Base-by-base conservation (phyloP, 2,329 filamentous ascomycete species). In the Dactylellina drechsleri region DNA sequence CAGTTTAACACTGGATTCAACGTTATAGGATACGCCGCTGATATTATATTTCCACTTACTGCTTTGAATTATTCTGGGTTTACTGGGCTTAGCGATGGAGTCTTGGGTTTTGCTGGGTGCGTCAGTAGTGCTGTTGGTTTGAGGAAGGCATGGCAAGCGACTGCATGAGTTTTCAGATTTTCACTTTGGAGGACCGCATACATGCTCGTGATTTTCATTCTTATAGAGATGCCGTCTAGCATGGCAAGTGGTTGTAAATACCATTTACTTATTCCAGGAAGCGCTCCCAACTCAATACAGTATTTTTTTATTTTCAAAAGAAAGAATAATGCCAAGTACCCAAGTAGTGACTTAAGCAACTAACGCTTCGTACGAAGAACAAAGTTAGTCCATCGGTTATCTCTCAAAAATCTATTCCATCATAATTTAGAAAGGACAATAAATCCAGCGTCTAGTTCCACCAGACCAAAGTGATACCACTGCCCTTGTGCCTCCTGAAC, bases 121-220 rank as follows among this genome's bases (percentile, higher is more conserved):
- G 47, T 76, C 54, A 76, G 72, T 47, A 76, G 72, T 12, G 64
- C 56, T 15, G 72, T 76, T 2, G 72, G 72, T 13, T 50, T 76
- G 64, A 70, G 59, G 53, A 76, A 70, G 15, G 72, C 72, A 41
- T 76, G 72, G 72, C 65, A 61, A 26, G 72, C 65, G 8, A 70
- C 72, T 53, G 62, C 70, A 40, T 67, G 67, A 49, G 40, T 62
- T 36, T 10, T 43, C 15, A 1, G 13, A 31, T 28, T 45, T 13
- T 58, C 2, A n/a, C 12, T 40, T 43, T 41, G 26, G 23, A 61
- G 13, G 43, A 26, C 4, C n/a, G 41, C 23, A 36, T 15, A 28
- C 45, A 45, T 4, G 26, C 23, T 40, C 40, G 18, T 15, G 8
- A 4, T 16, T 40, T 40, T 18, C 28, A 41, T 56, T 41, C 13